Base-by-base conservation (phyloP, 2,329 filamentous ascomycete genomes). In the Claviceps pusilla region DNA sequence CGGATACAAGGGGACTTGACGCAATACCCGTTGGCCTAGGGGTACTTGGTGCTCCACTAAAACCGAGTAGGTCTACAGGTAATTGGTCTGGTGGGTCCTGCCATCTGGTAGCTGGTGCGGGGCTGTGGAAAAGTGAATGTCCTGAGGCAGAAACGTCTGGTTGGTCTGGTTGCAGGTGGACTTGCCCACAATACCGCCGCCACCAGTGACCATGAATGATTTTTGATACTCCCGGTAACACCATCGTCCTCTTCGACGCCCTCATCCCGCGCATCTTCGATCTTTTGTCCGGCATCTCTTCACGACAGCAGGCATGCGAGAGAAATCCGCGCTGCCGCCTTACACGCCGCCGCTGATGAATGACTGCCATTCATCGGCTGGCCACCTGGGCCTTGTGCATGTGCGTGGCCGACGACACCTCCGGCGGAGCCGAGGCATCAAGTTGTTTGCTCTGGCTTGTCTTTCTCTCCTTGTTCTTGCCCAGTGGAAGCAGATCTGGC, bases 381-480 rank as follows among this genome's bases (percentile, higher is more conserved):
- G 19, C 28, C 7, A 51, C n/a, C 50, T 50, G 33, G 52, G 47
- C 45, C 57, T 55, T 4, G 49, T 58, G 29, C 65, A 19, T 19
- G 19, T 19, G 19, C 19, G 63, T 31, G 57, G 60, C 28, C 61
- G 59, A 47, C 65, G 59, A 24, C 49, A 64, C 37, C 53, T 72
- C 41, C 71, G 75, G 52, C 71, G 74, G 42, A 74, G 72, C 10
- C 69, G 74, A 41, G 68, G 64, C 3, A 58, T 77, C 52, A 71
- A 71, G 45, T 61, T 75, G 54, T 62, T 75, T 46, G 70, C 64
- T 7, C 58, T 79, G 6, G 69, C 70, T 9, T 76, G 71, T 58
- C 66, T 80, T n/a, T 66, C 66, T 35, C 76, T 79, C 57, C 74
- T 76, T 48, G 73, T 68, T n/a, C 71, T 73, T 53, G 70, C 73